Evolutionary conservation across 2,329 filamentous ascomycete genomes (phyloP), one percentile per base, ranked within the genome.

Genomic region (Neurospora crassa): DNA sequence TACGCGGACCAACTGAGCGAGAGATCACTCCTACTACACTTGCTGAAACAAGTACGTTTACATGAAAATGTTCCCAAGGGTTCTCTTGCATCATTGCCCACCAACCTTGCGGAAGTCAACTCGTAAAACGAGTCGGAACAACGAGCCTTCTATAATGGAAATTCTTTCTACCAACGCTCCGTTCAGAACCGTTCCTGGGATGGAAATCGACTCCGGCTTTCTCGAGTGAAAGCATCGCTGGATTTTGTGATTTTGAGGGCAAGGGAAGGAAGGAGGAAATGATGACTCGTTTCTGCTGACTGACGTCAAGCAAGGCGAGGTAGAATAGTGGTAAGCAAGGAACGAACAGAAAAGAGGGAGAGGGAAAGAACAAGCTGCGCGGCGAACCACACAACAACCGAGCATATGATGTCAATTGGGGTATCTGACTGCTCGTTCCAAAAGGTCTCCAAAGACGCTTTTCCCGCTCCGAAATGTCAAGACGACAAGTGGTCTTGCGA

Each of bases 221-320:
- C 90, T 87, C 76, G 85, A 87, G 86, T 75, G 89, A 88, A 86
- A 89, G 90, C 90, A 92, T 89, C 91, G 88, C 84, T 91, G 90
- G 90, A 82, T 79, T 41, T 53, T 53, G 41, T 53, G 43, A 1
- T 37, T 37, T n/a, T 29, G 45, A 40, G 42, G 42, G 34, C 34
- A 59, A 70, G n/a, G 70, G 37, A 42, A 16, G 68, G 41, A 59
- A 29, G 67, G 34, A 67, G 7, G 7, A 1, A 2, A 37, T 37
- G 34, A 68, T 59, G 24, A 34, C 24, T 59, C 53, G 14, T 63
- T 29, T 63, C 16, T 63, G 53, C 53, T 63, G 53, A 37, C 53
- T 63, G 24, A 18, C 53, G 29, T n/a, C 53, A 63, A 63, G 16
- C 53, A 63, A 12, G 41, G 43, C 37, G 24, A 43, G 41, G 37